Evolutionary conservation across 2,329 filamentous ascomycete genomes (phyloP), one percentile per base, ranked within the genome.

Genomic region (Calonectria henricotiae): DNA sequence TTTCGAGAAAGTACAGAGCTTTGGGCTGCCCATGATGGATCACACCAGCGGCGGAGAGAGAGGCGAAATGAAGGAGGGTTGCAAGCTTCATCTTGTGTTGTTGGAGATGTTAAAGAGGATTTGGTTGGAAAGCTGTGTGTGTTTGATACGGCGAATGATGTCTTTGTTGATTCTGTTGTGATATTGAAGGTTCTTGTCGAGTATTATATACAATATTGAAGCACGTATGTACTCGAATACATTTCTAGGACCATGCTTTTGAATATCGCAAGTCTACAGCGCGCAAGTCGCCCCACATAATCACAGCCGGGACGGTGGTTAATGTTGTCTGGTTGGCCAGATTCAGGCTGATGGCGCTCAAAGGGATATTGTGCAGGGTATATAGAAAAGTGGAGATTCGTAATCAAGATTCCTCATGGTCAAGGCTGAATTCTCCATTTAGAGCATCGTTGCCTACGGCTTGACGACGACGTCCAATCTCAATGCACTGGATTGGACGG

Each of bases 381-480:
- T n/a, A 35, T 11, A 39, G 5, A 12, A 35, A 55, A 39, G 13
- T 25, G 7, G 51, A 15, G 51, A 58, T 58, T 58, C 51, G 20
- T 58, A 37, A 58, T 58, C 51, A 58, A 58, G 51, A 58, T 58
- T 58, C 51, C 43, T 46, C 51, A 58, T 39, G n/a, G 9, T 15
- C 51, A 58, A 39, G 51, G 51, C 51, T 58, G 32, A 58, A 17
- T 25, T 25, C 12, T 6, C 32, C 37, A 27, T 17, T 9, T 58
- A 58, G 35, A 9, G 20, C n/a, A 17, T 23, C 32, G 12, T 15
- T 25, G 32, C 32, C 51, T 13, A 17, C 13, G 15, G 23, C 20
- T 17, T 20, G n/a, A 8, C 2, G 12, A 27, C 20, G 51, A 32
- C 35, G 51, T 58, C 12, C 3, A 2, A 27, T 17, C 4, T 17